A percentile compares a stretch with the other conserved stretches of the same genome.
These are phyloP conservation scores for Saccharomyces kudriavzevii DNA, from an alignment of 805 yeast species.

Conservation along the genomic window DNA sequence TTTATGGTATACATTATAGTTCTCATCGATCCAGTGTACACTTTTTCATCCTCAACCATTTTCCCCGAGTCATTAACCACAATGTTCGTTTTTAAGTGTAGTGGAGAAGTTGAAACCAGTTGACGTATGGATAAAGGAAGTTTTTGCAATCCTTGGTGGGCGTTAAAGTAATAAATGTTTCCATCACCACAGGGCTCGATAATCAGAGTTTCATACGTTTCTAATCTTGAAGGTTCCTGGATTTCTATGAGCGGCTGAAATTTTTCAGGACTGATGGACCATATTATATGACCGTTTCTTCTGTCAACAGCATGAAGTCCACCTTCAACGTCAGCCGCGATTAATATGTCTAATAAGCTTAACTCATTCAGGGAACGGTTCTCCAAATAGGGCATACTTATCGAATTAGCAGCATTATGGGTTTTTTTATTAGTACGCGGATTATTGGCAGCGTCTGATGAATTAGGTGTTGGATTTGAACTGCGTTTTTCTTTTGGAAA, in stretches of 20 bases:
- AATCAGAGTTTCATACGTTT: conserved; percentile 52
- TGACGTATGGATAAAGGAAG: conserved; percentile 75
- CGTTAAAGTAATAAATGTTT: conserved; percentile 68
- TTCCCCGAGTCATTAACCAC: conserved; percentile 39
- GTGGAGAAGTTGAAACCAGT: conserved; percentile 76
- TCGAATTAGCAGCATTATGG: conserved; percentile 2
- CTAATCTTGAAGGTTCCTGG: conserved; percentile 10
- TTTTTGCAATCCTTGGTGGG: conserved; percentile 64
- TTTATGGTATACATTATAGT: conserved; percentile 72
- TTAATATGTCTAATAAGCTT: conserved; percentile 44
- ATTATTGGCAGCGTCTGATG: not conserved
- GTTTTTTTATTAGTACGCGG: not conserved
- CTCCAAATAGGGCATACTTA: conserved; percentile 5
- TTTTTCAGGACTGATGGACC: conserved; percentile 59
- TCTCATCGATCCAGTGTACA: conserved; percentile 77
- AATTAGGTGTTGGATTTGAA: not conserved
- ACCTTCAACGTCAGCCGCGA: conserved; percentile 82
- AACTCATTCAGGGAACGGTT: conserved; percentile 13
- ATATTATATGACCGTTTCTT: conserved; percentile 60
- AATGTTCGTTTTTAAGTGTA: conserved; percentile 44
- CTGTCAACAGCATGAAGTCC: conserved; percentile 74
- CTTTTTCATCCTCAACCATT: conserved; percentile 51
- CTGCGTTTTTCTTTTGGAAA: not conserved
- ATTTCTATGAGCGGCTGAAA: conserved; percentile 21
- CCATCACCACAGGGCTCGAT: conserved; percentile 91